Conservation (phyloP, 306 rosid species). For the Ammopiptanthus mongolicus region DNA sequence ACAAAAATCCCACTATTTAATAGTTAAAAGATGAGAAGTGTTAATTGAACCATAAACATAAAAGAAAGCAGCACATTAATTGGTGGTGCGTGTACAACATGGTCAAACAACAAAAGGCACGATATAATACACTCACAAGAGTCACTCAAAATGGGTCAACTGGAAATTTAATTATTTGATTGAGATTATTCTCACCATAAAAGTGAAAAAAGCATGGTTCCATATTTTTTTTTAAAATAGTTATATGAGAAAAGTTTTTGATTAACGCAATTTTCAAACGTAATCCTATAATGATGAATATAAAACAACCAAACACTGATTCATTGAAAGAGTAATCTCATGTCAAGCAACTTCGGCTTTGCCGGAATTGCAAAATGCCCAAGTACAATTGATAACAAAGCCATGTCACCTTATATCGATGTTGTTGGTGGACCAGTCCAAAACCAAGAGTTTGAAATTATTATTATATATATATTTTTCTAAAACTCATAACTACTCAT, state of each 20-base stretch:
- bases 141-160: too few species aligned
- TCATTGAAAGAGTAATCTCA: neutral
- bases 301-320: slow-evolving; percentile 3
- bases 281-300: too few species aligned
- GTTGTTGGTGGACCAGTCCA: slow-evolving; percentile 1
- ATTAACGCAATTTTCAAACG: too few species aligned
- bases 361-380: slow-evolving; percentile 9
- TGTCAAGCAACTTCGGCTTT: neutral
- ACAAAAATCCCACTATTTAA: neutral
- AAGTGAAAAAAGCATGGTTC: too few species aligned
- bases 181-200: too few species aligned
- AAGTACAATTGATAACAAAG: neutral
- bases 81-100: neutral
- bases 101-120: too few species aligned
- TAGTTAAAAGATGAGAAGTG: too few species aligned
- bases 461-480: neutral
- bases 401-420: neutral
- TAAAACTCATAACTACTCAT: neutral
- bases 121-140: too few species aligned
- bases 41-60: neutral
- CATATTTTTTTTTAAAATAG: too few species aligned
- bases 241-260: too few species aligned
- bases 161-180: too few species aligned
- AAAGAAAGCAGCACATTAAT: neutral
- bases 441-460: slow-evolving; percentile 3